phyloP scores from a whole-genome alignment of 2,329 filamentous ascomycete species.

The Pseudofabraea citricarpa region DNA sequence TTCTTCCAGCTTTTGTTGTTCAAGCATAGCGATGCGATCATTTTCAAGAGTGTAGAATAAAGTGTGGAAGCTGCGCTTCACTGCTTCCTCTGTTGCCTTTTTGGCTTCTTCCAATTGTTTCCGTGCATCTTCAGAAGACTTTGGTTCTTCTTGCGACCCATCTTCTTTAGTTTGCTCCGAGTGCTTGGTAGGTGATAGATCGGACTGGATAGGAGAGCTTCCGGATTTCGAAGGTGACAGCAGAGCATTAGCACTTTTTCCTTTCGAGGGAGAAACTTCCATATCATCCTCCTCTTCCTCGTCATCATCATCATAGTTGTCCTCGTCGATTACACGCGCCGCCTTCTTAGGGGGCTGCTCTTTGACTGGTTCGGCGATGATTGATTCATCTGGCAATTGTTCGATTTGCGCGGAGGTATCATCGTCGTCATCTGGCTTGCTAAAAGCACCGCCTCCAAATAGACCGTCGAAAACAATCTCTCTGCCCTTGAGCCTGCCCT shows the following conservation, averaged over 20 bases:
- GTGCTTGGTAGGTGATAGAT: constrained; percentile 47
- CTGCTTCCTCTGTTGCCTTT: constrained; percentile 83
- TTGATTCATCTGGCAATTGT: constrained; percentile 44
- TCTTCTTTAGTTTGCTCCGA: constrained; percentile 48
- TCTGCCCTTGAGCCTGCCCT: constrained; percentile 69
- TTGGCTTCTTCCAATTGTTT: constrained; percentile 92
- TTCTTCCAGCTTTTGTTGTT: constrained; percentile 95
- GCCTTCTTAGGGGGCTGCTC: constrained; percentile 59
- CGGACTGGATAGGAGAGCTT: constrained; percentile 55
- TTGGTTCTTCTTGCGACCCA: constrained; percentile 48
- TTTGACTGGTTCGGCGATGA: constrained; percentile 40
- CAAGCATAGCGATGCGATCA: constrained; percentile 92
- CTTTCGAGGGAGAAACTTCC: constrained; percentile 46
- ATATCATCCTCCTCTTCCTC: constrained; percentile 61
- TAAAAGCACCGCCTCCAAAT: constrained; percentile 48
- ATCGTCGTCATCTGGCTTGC: constrained; percentile 14
- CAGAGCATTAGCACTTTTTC: constrained; percentile 44
- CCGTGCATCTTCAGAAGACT: constrained; percentile 80
- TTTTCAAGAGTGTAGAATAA: constrained; percentile 94
- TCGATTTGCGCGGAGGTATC: constrained; percentile 25
- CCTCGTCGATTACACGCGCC: constrained; percentile 74
- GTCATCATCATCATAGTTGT: constrained; percentile 82
- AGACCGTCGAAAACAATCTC: constrained; percentile 73
- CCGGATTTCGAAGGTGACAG: constrained; percentile 67
- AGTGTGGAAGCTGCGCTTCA: constrained; percentile 85